Evolutionary conservation across 768 basidiomycete genomes (phyloP).

Genomic region (Kwoniella botswanensis): DNA sequence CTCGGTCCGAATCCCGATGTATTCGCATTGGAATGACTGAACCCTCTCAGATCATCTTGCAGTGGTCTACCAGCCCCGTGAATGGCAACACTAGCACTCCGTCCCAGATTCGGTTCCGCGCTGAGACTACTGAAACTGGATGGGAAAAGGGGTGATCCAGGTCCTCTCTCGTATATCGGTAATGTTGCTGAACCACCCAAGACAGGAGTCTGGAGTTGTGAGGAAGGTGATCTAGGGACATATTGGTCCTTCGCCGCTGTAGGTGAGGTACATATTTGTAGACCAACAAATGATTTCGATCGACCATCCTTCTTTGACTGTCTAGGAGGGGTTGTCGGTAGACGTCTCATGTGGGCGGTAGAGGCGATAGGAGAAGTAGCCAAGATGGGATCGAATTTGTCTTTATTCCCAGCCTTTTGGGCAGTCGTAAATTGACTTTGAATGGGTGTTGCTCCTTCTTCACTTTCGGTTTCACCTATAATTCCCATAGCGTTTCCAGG

Average conservation of each 20-base stretch:
- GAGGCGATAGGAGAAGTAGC: conserved; percentile 19
- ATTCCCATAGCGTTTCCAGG: conserved; percentile 29
- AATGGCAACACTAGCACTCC: conserved; percentile 43
- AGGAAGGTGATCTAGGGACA: conserved; percentile 19
- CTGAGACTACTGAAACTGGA: conserved; percentile 75
- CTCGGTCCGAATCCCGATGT: conserved; percentile 9
- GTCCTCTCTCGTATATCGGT: conserved; percentile 63
- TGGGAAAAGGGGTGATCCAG: conserved; percentile 80
- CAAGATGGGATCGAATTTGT: conserved; percentile 33
- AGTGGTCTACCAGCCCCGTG: conserved; percentile 29
- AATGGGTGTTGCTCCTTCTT: conserved; percentile 13
- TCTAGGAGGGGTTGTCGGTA: conserved; percentile 17
- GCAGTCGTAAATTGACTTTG: conserved; percentile 32
- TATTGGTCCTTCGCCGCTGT: conserved; percentile 10
- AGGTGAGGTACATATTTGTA: conserved; percentile 43
- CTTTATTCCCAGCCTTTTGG: conserved; percentile 32
- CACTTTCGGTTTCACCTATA: conserved; percentile 45
- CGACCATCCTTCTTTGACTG: conserved; percentile 29
- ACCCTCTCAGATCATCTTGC: conserved; percentile 15
- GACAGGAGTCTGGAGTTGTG: conserved; percentile 12
- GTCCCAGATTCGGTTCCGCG: conserved; percentile 67
- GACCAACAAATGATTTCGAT: conserved; percentile 53
- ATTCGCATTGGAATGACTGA: background rate
- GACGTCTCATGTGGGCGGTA: conserved; percentile 9
- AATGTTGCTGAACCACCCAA: conserved; percentile 12